Evolutionary conservation across 164 flowering plant species (phyloP).

Genomic region (Chimonanthus salicifolius): DNA sequence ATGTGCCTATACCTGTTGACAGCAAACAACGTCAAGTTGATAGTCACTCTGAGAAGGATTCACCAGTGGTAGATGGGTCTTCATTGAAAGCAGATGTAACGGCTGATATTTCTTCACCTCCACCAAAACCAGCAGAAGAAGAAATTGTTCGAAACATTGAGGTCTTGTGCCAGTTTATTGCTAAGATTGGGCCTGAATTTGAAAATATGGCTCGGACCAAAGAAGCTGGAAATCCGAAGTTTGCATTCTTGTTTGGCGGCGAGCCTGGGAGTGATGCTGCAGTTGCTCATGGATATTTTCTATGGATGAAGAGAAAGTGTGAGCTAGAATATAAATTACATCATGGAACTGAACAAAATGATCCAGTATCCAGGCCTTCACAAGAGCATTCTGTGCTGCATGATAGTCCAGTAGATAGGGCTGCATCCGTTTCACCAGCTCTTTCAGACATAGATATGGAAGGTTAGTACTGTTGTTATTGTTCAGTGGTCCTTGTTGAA

Average conservation of each 20-base stretch:
- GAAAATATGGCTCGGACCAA: slow-evolving; percentile 33
- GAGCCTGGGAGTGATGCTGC: slow-evolving; percentile 54
- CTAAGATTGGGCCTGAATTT: slow-evolving; percentile 42
- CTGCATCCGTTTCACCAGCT: slow-evolving; percentile 31
- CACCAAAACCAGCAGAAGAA: slow-evolving; percentile 38
- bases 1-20: slow-evolving; percentile 5
- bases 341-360: slow-evolving; percentile 11
- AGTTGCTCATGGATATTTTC: slow-evolving; percentile 42
- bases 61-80: slow-evolving; percentile 10
- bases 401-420: slow-evolving; percentile 14
- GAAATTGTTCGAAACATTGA: slow-evolving; percentile 37
- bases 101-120: slow-evolving; percentile 28
- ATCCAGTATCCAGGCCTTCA: slow-evolving; percentile 13
- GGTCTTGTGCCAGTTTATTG: slow-evolving; percentile 42
- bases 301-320: slow-evolving; percentile 46
- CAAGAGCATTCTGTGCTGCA: slow-evolving; percentile 15
- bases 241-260: slow-evolving; percentile 51
- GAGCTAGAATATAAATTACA: slow-evolving; percentile 9
- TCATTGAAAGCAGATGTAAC: slow-evolving; percentile 7
- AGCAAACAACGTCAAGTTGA: slow-evolving; percentile 8
- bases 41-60: slow-evolving; percentile 10
- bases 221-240: slow-evolving; percentile 41
- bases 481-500: not conserved
- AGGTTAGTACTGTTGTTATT: slow-evolving; percentile 40
- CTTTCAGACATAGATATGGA: slow-evolving; percentile 95